Conservation (phyloP, 2,329 filamentous ascomycete species). For the Neofusicoccum parvum region DNA sequence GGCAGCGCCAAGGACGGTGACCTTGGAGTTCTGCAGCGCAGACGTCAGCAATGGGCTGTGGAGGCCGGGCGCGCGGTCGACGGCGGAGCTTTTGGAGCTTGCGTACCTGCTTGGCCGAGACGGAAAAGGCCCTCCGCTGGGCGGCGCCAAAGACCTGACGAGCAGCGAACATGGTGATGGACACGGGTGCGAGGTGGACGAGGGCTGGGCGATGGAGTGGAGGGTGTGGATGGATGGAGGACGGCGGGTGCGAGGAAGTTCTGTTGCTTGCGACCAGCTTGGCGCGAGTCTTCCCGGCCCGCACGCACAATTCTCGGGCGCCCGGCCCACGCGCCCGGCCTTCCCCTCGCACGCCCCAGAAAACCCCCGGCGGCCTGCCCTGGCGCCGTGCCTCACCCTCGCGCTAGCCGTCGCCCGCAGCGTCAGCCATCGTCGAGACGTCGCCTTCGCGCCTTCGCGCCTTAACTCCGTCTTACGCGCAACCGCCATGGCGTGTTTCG, state of each 20-base stretch:
- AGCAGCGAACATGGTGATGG: conserved; percentile 70
- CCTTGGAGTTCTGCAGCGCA: conserved; percentile 80
- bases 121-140: conserved; percentile 57
- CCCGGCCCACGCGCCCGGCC: neutral
- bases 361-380: neutral
- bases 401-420: neutral
- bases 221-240: conserved; percentile 27
- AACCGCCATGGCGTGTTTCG: neutral
- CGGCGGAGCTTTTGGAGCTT: conserved; percentile 18
- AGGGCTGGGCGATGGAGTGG: conserved; percentile 28
- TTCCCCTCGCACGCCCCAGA: neutral
- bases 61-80: conserved; percentile 22
- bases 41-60: conserved; percentile 29
- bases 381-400: neutral
- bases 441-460: too few species aligned
- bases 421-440: too few species aligned
- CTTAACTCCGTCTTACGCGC: neutral
- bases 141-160: conserved; percentile 53
- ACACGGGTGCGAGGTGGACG: conserved; percentile 26
- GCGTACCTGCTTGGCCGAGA: conserved; percentile 54
- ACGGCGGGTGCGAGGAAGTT: conserved; percentile 22
- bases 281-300: conserved; percentile 1
- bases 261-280: conserved; percentile 20
- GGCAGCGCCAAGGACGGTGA: conserved; percentile 92
- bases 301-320: conserved; percentile 19